Evolutionary conservation across 345 rosid genomes (phyloP).

Genomic region (Atalantia buxifolia): DNA sequence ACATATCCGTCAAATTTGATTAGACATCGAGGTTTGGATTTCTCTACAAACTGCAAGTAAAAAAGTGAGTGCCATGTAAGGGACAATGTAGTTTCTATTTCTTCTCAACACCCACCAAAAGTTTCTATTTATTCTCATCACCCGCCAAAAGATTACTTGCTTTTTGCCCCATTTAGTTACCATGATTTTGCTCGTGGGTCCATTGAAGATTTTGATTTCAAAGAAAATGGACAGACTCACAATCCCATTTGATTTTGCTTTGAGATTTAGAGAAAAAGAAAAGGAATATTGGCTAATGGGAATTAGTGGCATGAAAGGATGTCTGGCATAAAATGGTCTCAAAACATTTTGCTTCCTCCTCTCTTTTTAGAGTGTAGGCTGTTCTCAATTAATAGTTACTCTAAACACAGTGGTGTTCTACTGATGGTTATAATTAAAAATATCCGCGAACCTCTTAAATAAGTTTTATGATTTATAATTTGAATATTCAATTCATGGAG

Average conservation of each 20-base stretch:
- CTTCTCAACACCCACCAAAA: too few species aligned
- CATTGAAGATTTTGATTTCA: conserved; percentile 1
- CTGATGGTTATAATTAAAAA: too few species aligned
- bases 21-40: conserved; percentile 9
- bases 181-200: conserved; percentile 22
- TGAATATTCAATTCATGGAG: too few species aligned
- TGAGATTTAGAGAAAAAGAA: not conserved
- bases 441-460: too few species aligned
- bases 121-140: conserved; percentile 3
- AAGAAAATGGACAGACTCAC: conserved; percentile 10
- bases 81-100: conserved; percentile 1
- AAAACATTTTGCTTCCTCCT: not conserved
- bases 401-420: too few species aligned
- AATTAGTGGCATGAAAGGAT: not conserved
- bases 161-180: conserved; percentile 14
- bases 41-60: not conserved
- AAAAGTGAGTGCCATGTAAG: conserved; percentile 14
- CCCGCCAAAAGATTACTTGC: conserved; percentile 20
- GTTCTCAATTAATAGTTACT: too few species aligned
- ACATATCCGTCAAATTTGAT: conserved; percentile 7
- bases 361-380: not conserved
- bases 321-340: not conserved
- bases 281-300: not conserved
- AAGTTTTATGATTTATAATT: too few species aligned
- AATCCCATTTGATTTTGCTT: conserved; percentile 23